A percentile compares a stretch with the other conserved stretches of the same genome.
Conservation (phyloP, 2,329 filamentous ascomycete genomes). For the Neocucurbitaria cava region DNA sequence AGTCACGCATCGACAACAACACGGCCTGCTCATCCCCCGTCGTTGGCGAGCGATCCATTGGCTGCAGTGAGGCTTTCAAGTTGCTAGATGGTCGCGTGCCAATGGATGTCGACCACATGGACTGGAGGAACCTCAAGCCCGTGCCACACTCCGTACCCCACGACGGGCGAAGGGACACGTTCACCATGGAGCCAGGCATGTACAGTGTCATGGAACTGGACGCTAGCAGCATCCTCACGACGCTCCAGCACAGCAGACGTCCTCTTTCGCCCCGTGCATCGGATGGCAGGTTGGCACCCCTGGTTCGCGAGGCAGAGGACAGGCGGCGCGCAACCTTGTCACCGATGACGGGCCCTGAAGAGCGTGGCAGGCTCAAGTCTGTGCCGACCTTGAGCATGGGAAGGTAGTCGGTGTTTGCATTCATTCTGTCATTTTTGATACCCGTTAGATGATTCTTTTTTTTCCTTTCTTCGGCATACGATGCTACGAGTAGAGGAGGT, state of each 20-base stretch:
- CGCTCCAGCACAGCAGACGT: conserved; percentile 38
- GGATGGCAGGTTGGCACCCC: conserved; percentile 38
- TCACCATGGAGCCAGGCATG: conserved; percentile 36
- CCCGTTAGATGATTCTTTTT: conserved; percentile 12
- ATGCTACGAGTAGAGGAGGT: neutral
- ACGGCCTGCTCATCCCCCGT: conserved; percentile 15
- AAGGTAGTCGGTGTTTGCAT: neutral
- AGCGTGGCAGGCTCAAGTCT: conserved; percentile 5
- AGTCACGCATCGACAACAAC: conserved; percentile 28
- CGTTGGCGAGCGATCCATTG: conserved; percentile 31
- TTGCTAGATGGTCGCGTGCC: conserved; percentile 43
- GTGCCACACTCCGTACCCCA: conserved; percentile 22
- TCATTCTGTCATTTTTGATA: conserved; percentile 23
- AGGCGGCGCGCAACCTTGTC: conserved; percentile 31
- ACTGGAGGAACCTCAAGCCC: conserved; percentile 42
- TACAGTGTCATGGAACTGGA: conserved; percentile 48
- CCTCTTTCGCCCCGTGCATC: conserved; percentile 37
- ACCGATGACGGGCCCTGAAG: conserved; percentile 15
- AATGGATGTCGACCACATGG: conserved; percentile 38
- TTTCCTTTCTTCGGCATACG: neutral
- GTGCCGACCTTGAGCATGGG: conserved; percentile 11
- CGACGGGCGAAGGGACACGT: conserved; percentile 26
- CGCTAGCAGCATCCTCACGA: conserved; percentile 46
- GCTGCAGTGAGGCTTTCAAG: conserved; percentile 45
- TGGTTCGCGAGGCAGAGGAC: conserved; percentile 39